Conservation (phyloP, 768 basidiomycete genomes). For the Heimioporus sp. region DNA sequence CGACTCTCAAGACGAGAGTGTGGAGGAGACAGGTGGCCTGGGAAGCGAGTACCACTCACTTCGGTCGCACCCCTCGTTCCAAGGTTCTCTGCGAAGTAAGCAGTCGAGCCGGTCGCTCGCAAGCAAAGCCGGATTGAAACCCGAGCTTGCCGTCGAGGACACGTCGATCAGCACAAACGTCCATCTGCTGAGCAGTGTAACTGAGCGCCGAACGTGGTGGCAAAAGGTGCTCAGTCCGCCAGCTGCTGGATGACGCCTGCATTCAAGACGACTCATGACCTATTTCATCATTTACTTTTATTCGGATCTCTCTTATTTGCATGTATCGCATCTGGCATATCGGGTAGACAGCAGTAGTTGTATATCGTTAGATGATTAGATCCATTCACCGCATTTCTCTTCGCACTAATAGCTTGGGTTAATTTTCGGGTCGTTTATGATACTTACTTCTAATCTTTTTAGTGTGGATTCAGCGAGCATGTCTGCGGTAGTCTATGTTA, state of each 20-base stretch:
- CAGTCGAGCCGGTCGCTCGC: conserved; percentile 18
- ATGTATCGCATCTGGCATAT: background rate
- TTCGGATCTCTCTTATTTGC: conserved; percentile 1
- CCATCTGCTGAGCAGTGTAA: background rate
- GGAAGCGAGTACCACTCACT: conserved; percentile 31
- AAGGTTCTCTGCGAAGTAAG: conserved; percentile 22
- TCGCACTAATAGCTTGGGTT: no score
- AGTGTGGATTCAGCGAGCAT: background rate
- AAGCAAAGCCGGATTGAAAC: conserved; percentile 4
- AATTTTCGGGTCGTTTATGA: background rate
- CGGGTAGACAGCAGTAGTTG: no score
- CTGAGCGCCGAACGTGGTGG: conserved; percentile 31
- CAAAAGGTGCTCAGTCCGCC: conserved; percentile 28
- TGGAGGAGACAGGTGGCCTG: conserved; percentile 2
- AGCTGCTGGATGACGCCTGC: conserved; percentile 3
- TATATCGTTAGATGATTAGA: background rate
- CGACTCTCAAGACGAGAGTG: conserved; percentile 15
- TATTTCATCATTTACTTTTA: background rate
- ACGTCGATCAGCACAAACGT: background rate
- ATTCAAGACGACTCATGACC: background rate
- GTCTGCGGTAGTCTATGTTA: no score
- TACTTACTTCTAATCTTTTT: conserved; percentile 1
- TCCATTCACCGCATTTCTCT: background rate
- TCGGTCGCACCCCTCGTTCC: conserved; percentile 23
- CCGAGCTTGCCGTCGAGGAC: background rate